Conservation (phyloP, 805 yeast genomes). For the Kurtzmaniella cleridarum region DNA sequence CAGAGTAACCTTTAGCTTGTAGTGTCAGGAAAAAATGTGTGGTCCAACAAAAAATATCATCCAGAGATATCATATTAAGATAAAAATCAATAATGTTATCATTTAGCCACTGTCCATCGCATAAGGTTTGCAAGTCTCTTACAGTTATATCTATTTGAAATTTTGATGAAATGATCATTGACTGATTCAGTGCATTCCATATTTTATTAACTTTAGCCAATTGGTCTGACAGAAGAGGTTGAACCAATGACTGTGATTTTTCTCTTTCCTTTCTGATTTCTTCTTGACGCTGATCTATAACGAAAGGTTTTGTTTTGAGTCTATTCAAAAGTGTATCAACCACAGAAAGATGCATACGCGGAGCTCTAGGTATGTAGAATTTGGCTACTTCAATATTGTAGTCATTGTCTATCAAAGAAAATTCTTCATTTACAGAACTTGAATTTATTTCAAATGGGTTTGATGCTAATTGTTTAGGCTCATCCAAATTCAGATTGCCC, state of each 20-base stretch:
- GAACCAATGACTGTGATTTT: slow-evolving; percentile 7
- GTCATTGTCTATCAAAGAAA: background rate
- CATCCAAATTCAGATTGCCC: too few species aligned
- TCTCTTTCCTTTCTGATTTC: slow-evolving; percentile 3
- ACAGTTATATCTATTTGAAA: slow-evolving; percentile 55
- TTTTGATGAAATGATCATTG: slow-evolving; percentile 23
- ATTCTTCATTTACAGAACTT: background rate
- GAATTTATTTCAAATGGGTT: too few species aligned
- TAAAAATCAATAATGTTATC: slow-evolving; percentile 87
- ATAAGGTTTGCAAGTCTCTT: slow-evolving; percentile 66
- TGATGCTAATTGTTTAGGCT: too few species aligned
- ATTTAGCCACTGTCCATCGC: slow-evolving; percentile 77
- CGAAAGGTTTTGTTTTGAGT: background rate
- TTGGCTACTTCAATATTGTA: background rate
- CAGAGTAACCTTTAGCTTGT: slow-evolving; percentile 65
- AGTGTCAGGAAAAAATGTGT: slow-evolving; percentile 83
- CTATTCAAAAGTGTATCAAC: slow-evolving; percentile 1
- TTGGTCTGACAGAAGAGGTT: slow-evolving; percentile 26
- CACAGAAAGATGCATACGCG: background rate
- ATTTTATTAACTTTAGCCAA: slow-evolving; percentile 23
- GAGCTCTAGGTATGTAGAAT: slow-evolving; percentile 3
- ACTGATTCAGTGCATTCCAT: slow-evolving; percentile 22
- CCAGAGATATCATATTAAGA: slow-evolving; percentile 47
- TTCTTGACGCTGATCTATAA: background rate
- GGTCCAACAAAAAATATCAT: slow-evolving; percentile 63